Evolutionary conservation across 352 stramenopile species (phyloP).

Genomic region (Thalassiosira hispida): DNA sequence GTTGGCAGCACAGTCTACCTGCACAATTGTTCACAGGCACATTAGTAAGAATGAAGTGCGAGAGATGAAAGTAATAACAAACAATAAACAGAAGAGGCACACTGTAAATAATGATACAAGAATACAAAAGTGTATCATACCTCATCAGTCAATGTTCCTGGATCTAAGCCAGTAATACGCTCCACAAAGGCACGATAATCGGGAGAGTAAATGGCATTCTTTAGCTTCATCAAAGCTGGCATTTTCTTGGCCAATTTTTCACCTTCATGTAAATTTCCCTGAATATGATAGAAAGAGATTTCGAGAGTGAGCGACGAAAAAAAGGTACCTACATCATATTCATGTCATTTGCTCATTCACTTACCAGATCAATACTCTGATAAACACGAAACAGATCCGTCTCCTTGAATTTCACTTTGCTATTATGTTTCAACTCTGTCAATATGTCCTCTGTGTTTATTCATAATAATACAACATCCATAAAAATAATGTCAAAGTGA

Average conservation of each 20-base stretch:
- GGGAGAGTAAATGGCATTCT: constrained; percentile 88
- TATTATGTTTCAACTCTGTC: constrained; percentile 86
- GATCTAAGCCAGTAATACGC: constrained; percentile 78
- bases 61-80: constrained; percentile 5
- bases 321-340: background rate
- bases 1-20: constrained; percentile 91
- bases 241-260: constrained; percentile 75
- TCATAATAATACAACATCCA: background rate
- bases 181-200: constrained; percentile 88
- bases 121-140: no score
- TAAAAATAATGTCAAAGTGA: background rate
- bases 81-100: background rate
- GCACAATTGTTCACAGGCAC: constrained; percentile 1
- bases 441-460: constrained; percentile 65
- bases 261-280: constrained; percentile 57
- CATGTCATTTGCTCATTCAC: constrained; percentile 30
- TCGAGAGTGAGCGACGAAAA: background rate
- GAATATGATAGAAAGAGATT: background rate
- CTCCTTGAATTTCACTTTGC: constrained; percentile 92
- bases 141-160: constrained; percentile 72
- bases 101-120: background rate
- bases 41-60: constrained; percentile 3
- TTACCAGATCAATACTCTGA: constrained; percentile 91
- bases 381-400: constrained; percentile 93
- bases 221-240: constrained; percentile 86